Evolutionary conservation across 306 rosid species (phyloP).

Genomic region (Malus fusca): DNA sequence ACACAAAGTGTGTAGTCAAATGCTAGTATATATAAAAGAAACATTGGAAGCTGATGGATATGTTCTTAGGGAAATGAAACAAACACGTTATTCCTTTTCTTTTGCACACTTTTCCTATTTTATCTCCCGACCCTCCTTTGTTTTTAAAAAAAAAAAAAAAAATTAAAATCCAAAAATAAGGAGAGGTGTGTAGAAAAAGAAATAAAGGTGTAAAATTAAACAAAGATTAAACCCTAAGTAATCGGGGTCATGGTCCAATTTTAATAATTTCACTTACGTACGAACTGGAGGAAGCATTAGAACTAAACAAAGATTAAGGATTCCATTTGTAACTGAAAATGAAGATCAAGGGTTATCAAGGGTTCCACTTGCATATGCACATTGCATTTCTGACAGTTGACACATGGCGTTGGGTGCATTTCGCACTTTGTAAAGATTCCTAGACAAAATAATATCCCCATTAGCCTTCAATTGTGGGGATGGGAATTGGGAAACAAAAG

Average conservation of each 20-base stretch:
- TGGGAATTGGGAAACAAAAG: neutral
- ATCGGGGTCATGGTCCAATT: neutral
- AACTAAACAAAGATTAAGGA: neutral
- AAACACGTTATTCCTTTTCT: too few relatives aligned
- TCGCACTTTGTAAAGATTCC: constrained; percentile 23
- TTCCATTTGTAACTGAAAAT: neutral
- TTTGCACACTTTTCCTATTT: neutral
- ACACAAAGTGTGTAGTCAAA: too few relatives aligned
- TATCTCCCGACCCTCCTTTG: too few relatives aligned
- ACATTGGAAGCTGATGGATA: too few relatives aligned
- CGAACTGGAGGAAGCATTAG: neutral
- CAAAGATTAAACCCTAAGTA: neutral
- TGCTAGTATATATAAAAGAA: too few relatives aligned
- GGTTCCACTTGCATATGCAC: neutral
- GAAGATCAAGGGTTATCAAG: neutral
- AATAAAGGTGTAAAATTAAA: neutral
- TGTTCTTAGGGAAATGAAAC: too few relatives aligned
- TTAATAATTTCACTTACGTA: neutral
- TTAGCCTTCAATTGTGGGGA: constrained; percentile 8
- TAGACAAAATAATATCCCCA: neutral
- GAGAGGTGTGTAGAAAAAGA: neutral
- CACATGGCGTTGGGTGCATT: constrained; percentile 26
- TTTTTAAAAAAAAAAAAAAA: too few relatives aligned
- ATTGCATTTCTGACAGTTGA: neutral
- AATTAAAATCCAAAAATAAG: too few relatives aligned